Conservation (phyloP, 2,329 filamentous ascomycete genomes). For the Raffaelea albimanens region DNA sequence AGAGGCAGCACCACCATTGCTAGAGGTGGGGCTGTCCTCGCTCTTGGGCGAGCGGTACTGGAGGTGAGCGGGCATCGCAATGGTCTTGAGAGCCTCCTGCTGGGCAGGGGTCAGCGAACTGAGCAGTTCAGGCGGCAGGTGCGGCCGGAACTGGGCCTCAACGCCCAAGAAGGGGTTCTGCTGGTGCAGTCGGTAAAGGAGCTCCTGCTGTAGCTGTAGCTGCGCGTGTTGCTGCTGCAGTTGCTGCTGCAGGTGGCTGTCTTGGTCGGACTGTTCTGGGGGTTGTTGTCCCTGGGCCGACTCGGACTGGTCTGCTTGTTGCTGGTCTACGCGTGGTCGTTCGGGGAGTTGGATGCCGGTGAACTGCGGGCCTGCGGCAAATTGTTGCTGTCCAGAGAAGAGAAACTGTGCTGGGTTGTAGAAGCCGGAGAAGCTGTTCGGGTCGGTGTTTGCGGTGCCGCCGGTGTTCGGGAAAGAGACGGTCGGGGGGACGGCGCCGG, state of each 20-base stretch:
- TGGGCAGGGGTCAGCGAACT: constrained; percentile 45
- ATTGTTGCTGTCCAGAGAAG: too few species aligned
- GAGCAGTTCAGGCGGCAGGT: constrained; percentile 23
- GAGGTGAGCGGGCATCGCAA: constrained; percentile 55
- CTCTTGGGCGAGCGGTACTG: constrained; percentile 51
- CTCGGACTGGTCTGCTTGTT: constrained; percentile 5
- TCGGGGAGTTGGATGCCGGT: too few species aligned
- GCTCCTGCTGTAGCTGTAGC: constrained; percentile 20
- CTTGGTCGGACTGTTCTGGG: not conserved
- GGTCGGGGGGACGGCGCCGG: too few species aligned
- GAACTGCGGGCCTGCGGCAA: too few species aligned
- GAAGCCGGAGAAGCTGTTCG: not conserved
- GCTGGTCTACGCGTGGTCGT: not conserved
- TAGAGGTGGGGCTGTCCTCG: constrained; percentile 49
- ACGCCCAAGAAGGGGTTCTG: constrained; percentile 17
- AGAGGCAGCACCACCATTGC: constrained; percentile 33
- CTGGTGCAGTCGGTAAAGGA: constrained; percentile 24
- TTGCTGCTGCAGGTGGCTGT: constrained; percentile 1
- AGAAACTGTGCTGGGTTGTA: too few species aligned
- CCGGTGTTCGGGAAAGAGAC: not conserved
- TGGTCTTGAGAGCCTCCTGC: constrained; percentile 51
- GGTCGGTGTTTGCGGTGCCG: not conserved
- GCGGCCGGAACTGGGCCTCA: constrained; percentile 19
- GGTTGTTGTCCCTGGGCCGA: not conserved
- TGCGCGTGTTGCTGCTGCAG: constrained; percentile 16